Conservation (phyloP, 768 basidiomycete species). For the Candolleomyces eurysporus region DNA sequence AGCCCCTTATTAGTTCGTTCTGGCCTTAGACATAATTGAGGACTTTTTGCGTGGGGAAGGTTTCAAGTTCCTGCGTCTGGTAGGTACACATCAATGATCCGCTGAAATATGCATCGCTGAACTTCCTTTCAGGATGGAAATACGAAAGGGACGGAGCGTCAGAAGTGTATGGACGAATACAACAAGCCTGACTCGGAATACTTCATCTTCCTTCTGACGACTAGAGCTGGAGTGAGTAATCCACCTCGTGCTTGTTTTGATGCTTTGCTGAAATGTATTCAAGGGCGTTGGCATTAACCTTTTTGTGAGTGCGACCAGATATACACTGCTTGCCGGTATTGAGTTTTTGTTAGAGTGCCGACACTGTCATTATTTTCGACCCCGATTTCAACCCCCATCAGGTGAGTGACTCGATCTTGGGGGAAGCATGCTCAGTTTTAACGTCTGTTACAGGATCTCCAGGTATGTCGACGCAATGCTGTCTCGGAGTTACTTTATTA, state of each 20-base stretch:
- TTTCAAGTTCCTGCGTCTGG: conserved; percentile 75
- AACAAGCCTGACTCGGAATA: conserved; percentile 84
- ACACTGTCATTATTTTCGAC: conserved; percentile 91
- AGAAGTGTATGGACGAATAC: conserved; percentile 94
- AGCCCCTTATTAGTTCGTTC: conserved; percentile 64
- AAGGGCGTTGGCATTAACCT: conserved; percentile 90
- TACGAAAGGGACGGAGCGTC: conserved; percentile 80
- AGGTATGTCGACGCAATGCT: conserved; percentile 49
- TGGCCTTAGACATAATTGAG: conserved; percentile 83
- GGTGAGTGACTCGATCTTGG: too few species aligned
- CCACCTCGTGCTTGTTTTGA: not conserved
- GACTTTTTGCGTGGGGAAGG: conserved; percentile 86
- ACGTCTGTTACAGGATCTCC: conserved; percentile 54
- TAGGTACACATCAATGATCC: conserved; percentile 27
- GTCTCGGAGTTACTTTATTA: conserved; percentile 1
- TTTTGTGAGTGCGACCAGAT: conserved; percentile 30
- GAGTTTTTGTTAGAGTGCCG: conserved; percentile 65
- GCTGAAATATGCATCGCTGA: not conserved
- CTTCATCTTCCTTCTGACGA: conserved; percentile 89
- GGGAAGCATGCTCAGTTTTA: too few species aligned
- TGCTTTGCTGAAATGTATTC: not conserved
- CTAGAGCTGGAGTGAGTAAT: conserved; percentile 72
- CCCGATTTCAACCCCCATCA: conserved; percentile 99
- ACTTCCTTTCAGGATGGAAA: conserved; percentile 69
- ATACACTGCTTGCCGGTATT: not conserved